Conservation (phyloP, 495 filamentous ascomycete genomes). For the Thermochaetoides thermophila region DNA sequence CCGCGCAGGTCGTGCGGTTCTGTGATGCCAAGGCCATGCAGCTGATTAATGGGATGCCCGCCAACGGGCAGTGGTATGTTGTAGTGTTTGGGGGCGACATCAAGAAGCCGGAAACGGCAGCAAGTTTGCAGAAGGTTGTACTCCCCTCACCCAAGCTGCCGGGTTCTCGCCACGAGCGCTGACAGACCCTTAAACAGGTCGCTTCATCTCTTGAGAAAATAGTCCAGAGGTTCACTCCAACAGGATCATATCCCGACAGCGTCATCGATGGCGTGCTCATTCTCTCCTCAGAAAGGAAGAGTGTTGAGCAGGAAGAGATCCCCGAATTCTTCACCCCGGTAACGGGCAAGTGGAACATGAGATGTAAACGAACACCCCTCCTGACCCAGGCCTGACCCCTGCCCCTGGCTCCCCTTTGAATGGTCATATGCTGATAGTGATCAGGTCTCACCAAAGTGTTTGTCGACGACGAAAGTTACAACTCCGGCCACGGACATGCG, state of each 20-base stretch:
- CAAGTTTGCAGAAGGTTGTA: slow-evolving; percentile 32
- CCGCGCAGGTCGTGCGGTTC: slow-evolving; percentile 38
- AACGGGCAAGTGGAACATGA: slow-evolving; percentile 43
- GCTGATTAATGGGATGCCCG: slow-evolving; percentile 34
- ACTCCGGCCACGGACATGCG: slow-evolving; percentile 46
- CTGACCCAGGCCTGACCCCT: too few species aligned
- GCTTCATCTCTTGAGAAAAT: slow-evolving; percentile 19
- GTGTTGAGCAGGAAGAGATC: slow-evolving; percentile 44
- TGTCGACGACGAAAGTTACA: slow-evolving; percentile 53
- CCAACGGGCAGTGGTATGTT: slow-evolving; percentile 45
- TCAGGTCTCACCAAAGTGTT: slow-evolving; percentile 48
- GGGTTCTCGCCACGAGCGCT: too few species aligned
- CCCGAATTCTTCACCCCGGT: slow-evolving; percentile 44
- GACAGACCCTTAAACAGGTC: slow-evolving; percentile 10
- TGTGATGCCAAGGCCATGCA: slow-evolving; percentile 43
- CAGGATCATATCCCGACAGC: slow-evolving; percentile 34
- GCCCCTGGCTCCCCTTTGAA: too few species aligned
- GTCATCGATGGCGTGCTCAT: slow-evolving; percentile 48
- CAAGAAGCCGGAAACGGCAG: slow-evolving; percentile 11
- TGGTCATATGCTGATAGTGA: background rate
- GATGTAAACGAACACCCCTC: slow-evolving; percentile 29
- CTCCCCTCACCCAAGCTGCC: too few species aligned
- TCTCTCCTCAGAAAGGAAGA: slow-evolving; percentile 34
- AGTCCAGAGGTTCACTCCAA: slow-evolving; percentile 30
- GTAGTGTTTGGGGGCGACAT: slow-evolving; percentile 45